Evolutionary conservation across 495 filamentous ascomycete genomes (phyloP).

Genomic region (Pseudoneurospora amorphoporcata): DNA sequence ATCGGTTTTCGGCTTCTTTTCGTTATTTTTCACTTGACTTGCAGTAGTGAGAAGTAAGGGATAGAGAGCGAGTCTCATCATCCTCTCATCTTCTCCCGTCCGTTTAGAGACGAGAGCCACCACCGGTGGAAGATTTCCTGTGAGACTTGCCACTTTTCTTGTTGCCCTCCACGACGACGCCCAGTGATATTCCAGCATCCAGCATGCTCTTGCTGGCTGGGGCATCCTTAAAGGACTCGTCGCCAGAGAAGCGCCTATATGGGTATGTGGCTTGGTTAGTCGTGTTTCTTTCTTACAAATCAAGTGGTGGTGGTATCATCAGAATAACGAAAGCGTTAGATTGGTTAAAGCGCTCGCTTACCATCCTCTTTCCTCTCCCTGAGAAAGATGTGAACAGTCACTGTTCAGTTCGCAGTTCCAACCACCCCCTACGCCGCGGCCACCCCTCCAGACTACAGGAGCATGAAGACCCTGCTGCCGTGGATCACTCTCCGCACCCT

Average conservation of each 20-base stretch:
- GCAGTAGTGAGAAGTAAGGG: background rate
- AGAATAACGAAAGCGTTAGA: slow-evolving; percentile 5
- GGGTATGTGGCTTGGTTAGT: background rate
- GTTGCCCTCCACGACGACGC: slow-evolving; percentile 22
- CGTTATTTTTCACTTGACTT: background rate
- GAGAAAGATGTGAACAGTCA: slow-evolving; percentile 64
- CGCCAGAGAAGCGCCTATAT: slow-evolving; percentile 61
- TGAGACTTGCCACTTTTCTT: background rate
- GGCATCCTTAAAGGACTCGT: slow-evolving; percentile 50
- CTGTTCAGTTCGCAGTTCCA: slow-evolving; percentile 75
- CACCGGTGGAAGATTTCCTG: background rate
- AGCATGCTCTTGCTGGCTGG: slow-evolving; percentile 7
- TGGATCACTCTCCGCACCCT: slow-evolving; percentile 5
- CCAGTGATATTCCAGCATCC: slow-evolving; percentile 24
- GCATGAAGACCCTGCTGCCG: slow-evolving; percentile 25
- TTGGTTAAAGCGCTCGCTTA: slow-evolving; percentile 34
- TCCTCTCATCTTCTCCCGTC: background rate
- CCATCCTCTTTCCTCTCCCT: slow-evolving; percentile 85
- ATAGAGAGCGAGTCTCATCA: background rate
- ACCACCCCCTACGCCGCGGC: slow-evolving; percentile 62
- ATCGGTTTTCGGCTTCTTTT: background rate
- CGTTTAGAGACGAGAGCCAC: background rate
- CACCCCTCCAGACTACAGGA: slow-evolving; percentile 47
- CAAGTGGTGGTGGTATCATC: slow-evolving; percentile 11
- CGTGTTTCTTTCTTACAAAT: background rate